Evolutionary conservation across 163 green algal species (phyloP), one percentile per base, ranked within the genome.

Genomic region (Chlorella variabilis): DNA sequence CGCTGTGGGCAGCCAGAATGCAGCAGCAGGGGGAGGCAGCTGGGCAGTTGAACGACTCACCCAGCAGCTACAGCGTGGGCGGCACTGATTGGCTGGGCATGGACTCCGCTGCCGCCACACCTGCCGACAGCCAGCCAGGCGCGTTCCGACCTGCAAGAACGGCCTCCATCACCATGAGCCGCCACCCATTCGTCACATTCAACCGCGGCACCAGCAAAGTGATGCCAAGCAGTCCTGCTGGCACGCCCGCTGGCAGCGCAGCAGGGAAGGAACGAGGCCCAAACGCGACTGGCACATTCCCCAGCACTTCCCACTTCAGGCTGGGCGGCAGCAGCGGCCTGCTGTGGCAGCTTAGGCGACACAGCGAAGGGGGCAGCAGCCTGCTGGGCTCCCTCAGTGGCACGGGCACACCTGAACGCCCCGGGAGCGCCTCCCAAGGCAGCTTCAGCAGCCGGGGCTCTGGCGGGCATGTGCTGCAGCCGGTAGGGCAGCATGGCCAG

Each of bases 241-340:
- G 5, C 31, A 78, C 42, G 17, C 49, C 33, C 4, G 7, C 21
- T 0, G 33, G 2, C 20, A 11, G 5, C 33, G 13, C 9, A 7
- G 49, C 71, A 25, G 48, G 20, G 5, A 71, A 36, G 5, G 56
- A 80, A 36, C 70, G 73, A 25, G 54, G 58, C 36, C n/a, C 34
- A 9, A 69, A 59, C 27, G 21, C 70, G 25, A 56, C 73, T 29
- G 54, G 73, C 73, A 61, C 70, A 25, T 39, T 80, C 38, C 70
- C 54, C 73, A 54, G 54, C 51, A 58, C 56, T 54, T 36, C 73
- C 1, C 39, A 59, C 9, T 54, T 80, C 20, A 80, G 54, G 2
- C 27, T 80, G 54, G 38, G 13, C 0, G 54, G 73, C 11, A 56
- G 73, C 56, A 70, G 27, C 54, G 58, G 73, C 73, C 11, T 59